These are phyloP conservation scores for Wickerhamomyces mucosus DNA, from an alignment of 805 yeast species.

Conservation along the genomic window DNA sequence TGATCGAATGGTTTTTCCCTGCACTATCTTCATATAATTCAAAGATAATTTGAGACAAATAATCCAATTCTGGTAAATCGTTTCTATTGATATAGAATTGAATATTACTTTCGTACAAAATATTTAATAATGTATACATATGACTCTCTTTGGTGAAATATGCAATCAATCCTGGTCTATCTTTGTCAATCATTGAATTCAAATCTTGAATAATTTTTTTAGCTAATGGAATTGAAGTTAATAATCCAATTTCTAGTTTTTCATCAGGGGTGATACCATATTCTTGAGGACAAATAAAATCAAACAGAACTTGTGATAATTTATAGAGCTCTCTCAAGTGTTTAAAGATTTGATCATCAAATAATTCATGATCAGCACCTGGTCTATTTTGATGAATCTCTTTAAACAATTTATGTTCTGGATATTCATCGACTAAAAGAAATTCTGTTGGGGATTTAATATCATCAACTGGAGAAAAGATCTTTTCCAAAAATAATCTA, in stretches of 20 bases:
- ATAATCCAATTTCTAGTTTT: constrained; percentile 88
- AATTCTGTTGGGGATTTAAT: constrained; percentile 25
- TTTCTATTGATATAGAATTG: constrained; percentile 95
- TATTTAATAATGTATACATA: constrained; percentile 85
- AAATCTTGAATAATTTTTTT: constrained; percentile 78
- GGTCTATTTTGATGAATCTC: constrained; percentile 8
- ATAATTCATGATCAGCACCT: constrained; percentile 34
- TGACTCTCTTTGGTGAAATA: constrained; percentile 97
- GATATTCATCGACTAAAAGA: constrained; percentile 19
- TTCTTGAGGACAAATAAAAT: constrained; percentile 97
- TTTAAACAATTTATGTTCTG: constrained; percentile 20
- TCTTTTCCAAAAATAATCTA: constrained; percentile 74
- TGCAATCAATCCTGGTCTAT: constrained; percentile 74
- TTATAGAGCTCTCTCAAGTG: constrained; percentile 81
- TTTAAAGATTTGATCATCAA: constrained; percentile 73
- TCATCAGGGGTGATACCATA: constrained; percentile 95
- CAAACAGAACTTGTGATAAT: constrained; percentile 87
- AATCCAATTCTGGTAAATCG: constrained; percentile 93
- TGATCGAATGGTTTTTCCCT: constrained; percentile 78
- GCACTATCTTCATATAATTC: constrained; percentile 81
- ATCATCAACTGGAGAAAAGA: constrained; percentile 57
- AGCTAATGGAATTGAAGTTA: constrained; percentile 90
- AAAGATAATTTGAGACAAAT: constrained; percentile 87
- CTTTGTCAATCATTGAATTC: constrained; percentile 65
- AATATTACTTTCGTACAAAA: constrained; percentile 81